Conservation (phyloP, 352 stramenopile species). For the Phytophthora rubi region DNA sequence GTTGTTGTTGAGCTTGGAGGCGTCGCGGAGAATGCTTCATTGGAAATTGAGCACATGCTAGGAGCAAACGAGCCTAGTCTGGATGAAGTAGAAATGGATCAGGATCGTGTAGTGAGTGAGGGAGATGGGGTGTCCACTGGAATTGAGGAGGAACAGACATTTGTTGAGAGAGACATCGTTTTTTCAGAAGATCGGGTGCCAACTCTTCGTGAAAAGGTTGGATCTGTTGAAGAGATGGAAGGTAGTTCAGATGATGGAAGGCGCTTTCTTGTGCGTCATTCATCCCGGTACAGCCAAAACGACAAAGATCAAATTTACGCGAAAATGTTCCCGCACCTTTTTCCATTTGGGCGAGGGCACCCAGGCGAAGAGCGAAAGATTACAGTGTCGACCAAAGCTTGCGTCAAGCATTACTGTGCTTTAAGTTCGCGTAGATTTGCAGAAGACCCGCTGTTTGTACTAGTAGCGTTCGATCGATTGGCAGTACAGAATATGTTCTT, state of each 20-base stretch:
- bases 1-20: too few relatives aligned
- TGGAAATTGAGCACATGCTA: too few relatives aligned
- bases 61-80: too few relatives aligned
- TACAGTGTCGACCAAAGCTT: background rate
- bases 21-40: too few relatives aligned
- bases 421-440: background rate
- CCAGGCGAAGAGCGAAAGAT: background rate
- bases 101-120: too few relatives aligned
- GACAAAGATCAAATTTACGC: background rate
- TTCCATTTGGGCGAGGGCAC: background rate
- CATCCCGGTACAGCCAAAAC: background rate
- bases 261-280: background rate
- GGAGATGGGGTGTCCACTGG: too few relatives aligned
- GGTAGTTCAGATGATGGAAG: slow-evolving; percentile 1
- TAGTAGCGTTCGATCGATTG: slow-evolving; percentile 2
- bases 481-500: background rate
- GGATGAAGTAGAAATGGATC: too few relatives aligned
- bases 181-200: too few relatives aligned
- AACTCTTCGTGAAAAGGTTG: too few relatives aligned
- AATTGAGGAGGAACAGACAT: too few relatives aligned
- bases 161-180: too few relatives aligned
- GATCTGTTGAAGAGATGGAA: too few relatives aligned
- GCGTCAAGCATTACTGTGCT: background rate
- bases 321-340: background rate
- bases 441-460: background rate